These are phyloP conservation scores for Sporisorium reilianum DNA, from an alignment of 1,284 basidiomycete genomes.

Conservation along the genomic window DNA sequence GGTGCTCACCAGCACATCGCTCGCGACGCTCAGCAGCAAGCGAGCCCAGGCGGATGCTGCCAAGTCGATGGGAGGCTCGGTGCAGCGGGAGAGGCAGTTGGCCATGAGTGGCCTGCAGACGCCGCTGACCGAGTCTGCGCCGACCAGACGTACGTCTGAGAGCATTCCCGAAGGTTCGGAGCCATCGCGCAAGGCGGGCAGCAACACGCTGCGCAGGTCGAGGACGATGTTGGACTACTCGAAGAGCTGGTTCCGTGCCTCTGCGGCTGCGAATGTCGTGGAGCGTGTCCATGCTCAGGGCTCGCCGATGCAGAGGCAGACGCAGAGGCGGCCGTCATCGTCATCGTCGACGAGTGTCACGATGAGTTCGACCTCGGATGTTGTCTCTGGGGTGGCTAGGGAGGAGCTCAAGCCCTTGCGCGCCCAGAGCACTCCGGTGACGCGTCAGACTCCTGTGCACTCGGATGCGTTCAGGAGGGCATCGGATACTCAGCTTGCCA, in stretches of 20 bases:
- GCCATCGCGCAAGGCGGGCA: slow-evolving; percentile 22
- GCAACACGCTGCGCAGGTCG: slow-evolving; percentile 38
- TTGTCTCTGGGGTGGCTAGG: slow-evolving; percentile 1
- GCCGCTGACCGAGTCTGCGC: slow-evolving; percentile 27
- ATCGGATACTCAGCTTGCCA: slow-evolving; percentile 39
- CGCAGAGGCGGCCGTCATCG: slow-evolving; percentile 9
- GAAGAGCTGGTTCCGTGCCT: slow-evolving; percentile 41
- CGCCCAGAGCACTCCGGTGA: slow-evolving; percentile 25
- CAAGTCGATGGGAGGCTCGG: slow-evolving; percentile 25
- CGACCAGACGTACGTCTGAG: background rate
- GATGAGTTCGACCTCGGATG: background rate
- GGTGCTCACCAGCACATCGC: slow-evolving; percentile 34
- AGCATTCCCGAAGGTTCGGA: background rate
- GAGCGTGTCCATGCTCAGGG: slow-evolving; percentile 27
- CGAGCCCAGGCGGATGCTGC: slow-evolving; percentile 32
- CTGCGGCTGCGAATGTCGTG: slow-evolving; percentile 33
- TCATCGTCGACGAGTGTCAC: slow-evolving; percentile 7
- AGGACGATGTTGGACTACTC: slow-evolving; percentile 50
- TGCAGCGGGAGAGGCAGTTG: slow-evolving; percentile 33
- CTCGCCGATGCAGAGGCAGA: background rate
- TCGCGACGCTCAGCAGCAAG: slow-evolving; percentile 27
- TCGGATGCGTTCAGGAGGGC: slow-evolving; percentile 26
- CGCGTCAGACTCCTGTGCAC: slow-evolving; percentile 20
- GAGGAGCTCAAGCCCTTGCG: slow-evolving; percentile 24
- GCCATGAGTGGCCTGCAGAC: slow-evolving; percentile 13